A percentile compares a stretch with the other conserved stretches of the same genome.
phyloP scores from a whole-genome alignment of 1,284 basidiomycete species.

The Trametes versicolor region DNA sequence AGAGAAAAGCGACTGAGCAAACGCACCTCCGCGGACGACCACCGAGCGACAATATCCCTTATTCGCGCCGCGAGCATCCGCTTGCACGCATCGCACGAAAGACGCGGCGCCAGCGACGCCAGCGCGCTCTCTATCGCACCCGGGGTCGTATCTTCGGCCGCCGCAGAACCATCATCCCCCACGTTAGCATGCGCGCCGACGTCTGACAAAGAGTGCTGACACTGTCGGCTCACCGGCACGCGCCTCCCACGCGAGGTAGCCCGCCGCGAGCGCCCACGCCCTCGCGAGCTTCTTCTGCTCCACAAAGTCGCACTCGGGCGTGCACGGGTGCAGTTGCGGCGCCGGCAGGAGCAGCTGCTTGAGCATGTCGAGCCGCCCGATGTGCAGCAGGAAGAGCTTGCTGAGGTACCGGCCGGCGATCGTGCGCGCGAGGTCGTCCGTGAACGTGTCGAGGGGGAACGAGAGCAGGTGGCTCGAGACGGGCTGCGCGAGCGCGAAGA shows the following conservation, averaged over 20 bases:
- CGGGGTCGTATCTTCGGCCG: slow-evolving; percentile 1
- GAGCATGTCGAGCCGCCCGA: slow-evolving; percentile 38
- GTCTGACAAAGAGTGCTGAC: not conserved
- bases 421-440: slow-evolving; percentile 37
- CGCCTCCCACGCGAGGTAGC: slow-evolving; percentile 43
- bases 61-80: not conserved
- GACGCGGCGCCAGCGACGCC: not conserved
- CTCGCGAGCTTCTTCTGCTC: slow-evolving; percentile 41
- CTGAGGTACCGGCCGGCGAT: slow-evolving; percentile 44
- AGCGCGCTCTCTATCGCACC: not conserved
- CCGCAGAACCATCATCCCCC: too few relatives aligned
- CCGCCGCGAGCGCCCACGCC: slow-evolving; percentile 42
- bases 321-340: slow-evolving; percentile 41
- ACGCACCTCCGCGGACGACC: not conserved
- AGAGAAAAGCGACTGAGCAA: not conserved
- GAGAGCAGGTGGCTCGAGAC: slow-evolving; percentile 40
- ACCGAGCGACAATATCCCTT: not conserved
- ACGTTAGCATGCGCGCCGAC: not conserved
- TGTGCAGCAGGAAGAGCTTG: slow-evolving; percentile 43
- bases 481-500: slow-evolving; percentile 41
- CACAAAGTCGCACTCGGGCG: slow-evolving; percentile 36
- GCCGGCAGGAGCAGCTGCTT: slow-evolving; percentile 41
- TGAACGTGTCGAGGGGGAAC: slow-evolving; percentile 34
- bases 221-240: slow-evolving; percentile 34
- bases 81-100: not conserved